Conservation (phyloP, 1,284 basidiomycete species). For the Spongiforma sp. region DNA sequence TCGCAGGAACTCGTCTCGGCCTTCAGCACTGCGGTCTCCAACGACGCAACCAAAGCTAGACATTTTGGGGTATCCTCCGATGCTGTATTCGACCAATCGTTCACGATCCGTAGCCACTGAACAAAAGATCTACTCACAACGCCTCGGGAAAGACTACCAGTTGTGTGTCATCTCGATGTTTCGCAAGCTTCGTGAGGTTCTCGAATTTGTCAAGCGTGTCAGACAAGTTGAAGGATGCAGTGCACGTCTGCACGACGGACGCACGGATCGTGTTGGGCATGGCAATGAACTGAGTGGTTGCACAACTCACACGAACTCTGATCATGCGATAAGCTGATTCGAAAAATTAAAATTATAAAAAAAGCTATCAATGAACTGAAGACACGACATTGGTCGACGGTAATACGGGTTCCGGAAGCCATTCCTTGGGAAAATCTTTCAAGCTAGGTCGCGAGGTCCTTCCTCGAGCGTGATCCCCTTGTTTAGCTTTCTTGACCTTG, state of each 20-base stretch:
- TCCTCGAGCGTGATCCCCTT: slow-evolving; percentile 67
- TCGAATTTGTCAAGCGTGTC: slow-evolving; percentile 65
- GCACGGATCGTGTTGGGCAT: slow-evolving; percentile 41
- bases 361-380: slow-evolving; percentile 16
- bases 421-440: slow-evolving; percentile 81
- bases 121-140: slow-evolving; percentile 51
- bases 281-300: neutral
- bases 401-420: slow-evolving; percentile 57
- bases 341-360: slow-evolving; percentile 1
- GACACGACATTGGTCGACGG: slow-evolving; percentile 7
- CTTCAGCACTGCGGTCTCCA: slow-evolving; percentile 55
- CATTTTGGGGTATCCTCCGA: slow-evolving; percentile 72
- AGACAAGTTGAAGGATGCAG: slow-evolving; percentile 55
- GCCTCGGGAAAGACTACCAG: slow-evolving; percentile 78
- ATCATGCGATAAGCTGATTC: slow-evolving; percentile 11
- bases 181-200: slow-evolving; percentile 52
- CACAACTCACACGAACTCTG: neutral
- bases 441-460: slow-evolving; percentile 67
- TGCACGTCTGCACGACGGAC: slow-evolving; percentile 63
- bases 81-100: slow-evolving; percentile 40
- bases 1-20: slow-evolving; percentile 64
- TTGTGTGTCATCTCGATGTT: slow-evolving; percentile 55
- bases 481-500: slow-evolving; percentile 69
- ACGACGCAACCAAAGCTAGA: slow-evolving; percentile 64
- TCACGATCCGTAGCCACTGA: neutral